Evolutionary conservation across 768 basidiomycete species (phyloP), one percentile per base, ranked within the genome.

Genomic region (Agrocybe pediades): DNA sequence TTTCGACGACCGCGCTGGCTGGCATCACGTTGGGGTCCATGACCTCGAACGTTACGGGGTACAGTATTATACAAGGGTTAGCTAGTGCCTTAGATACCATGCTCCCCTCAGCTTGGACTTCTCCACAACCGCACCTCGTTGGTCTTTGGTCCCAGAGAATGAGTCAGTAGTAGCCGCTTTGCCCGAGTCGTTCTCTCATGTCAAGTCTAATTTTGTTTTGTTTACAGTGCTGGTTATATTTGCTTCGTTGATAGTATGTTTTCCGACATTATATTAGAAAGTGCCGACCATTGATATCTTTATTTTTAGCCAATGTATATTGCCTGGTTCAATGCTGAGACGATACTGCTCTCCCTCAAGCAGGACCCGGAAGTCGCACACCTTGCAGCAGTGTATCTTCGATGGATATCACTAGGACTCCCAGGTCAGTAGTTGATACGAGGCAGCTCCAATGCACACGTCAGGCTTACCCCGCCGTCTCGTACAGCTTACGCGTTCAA

Each of bases 41-140:
- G 86, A 87, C 87, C 0, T 84, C 84, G 20, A 82, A 78, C 46
- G 84, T 87, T 9, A 86, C 89, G 1, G 88, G 83, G 2, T 88
- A 87, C 60, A 89, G 86, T 57, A 86, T 96, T 49, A 74, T 95
- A 7, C 88, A 88, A 59, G 93, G 93, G 16, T 83, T 96, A 49
- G 75, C 83, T 7, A 90, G 88, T 45, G 86, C 92, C 1, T 83
- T 99, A 17, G 97, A 99, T 68, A 95, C 95, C 0, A 81, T 99
- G 62, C 83, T 98, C 6, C 96, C 97, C 1, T 84, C 92, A 33
- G 95, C 96, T 16, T 99, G 92, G 94, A 95, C 97, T 0, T 94
- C 92, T 3, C 65, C 85, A 1, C 85, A 87, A 26, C 96, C 95
- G 0, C 73, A 87, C 13, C 77, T 92, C 9, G 92, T 98, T 9